Evolutionary conservation across 495 filamentous ascomycete genomes (phyloP).

Genomic region (Neurospora sp.): DNA sequence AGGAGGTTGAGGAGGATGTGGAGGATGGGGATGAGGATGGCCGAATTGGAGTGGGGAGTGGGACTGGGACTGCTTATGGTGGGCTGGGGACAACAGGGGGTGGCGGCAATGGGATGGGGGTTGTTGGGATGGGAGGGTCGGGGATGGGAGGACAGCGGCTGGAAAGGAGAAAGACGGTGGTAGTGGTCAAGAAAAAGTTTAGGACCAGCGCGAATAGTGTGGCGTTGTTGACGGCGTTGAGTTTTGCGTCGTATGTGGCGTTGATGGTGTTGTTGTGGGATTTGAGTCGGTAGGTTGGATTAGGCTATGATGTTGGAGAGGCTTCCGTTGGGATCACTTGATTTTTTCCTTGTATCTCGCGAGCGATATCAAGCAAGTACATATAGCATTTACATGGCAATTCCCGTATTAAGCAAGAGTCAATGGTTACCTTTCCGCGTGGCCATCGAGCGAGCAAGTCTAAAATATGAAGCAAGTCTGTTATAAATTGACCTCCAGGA

Average conservation of each 20-base stretch:
- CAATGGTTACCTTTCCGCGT: no score
- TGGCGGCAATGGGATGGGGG: not conserved
- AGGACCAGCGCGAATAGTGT: constrained; percentile 81
- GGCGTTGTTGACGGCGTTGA: constrained; percentile 71
- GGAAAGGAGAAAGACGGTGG: constrained; percentile 18
- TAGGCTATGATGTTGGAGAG: not conserved
- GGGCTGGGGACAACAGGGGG: no score
- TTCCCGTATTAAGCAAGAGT: not conserved
- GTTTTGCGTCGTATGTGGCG: constrained; percentile 69
- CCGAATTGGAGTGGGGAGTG: no score
- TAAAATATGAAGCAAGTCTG: not conserved
- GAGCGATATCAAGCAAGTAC: not conserved
- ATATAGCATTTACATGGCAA: not conserved
- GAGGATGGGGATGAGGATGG: not conserved
- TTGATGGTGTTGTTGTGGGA: constrained; percentile 66
- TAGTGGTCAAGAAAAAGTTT: constrained; percentile 57
- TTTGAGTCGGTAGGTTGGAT: constrained; percentile 24
- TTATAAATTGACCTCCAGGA: not conserved
- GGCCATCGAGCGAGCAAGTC: not conserved
- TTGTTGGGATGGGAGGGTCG: not conserved
- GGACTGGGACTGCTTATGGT: no score
- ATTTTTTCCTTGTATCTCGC: not conserved
- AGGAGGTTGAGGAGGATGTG: constrained; percentile 37
- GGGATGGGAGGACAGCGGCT: not conserved
- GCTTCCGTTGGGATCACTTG: not conserved